These are phyloP conservation scores for Trichoderma cornu-damae DNA, from an alignment of 2,329 filamentous ascomycete species.

Conservation along the genomic window DNA sequence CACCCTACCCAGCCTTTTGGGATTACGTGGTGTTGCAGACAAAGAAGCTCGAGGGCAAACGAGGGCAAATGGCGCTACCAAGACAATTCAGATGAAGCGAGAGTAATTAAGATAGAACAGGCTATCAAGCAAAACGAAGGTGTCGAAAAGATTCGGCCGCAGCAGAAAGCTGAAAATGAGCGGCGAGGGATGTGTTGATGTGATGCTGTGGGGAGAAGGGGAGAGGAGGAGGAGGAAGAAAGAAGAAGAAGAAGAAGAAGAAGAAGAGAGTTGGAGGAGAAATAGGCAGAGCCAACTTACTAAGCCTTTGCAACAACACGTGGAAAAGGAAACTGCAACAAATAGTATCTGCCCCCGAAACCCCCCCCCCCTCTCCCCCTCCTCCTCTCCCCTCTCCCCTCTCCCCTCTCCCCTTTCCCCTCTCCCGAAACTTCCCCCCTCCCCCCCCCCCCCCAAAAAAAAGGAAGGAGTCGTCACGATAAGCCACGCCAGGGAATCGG, in stretches of 20 bases:
- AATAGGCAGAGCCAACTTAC: constrained; percentile 15
- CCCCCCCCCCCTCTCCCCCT: too few relatives aligned
- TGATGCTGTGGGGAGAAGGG: constrained; percentile 42
- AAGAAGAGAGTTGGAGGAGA: constrained; percentile 13
- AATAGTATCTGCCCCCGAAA: background rate
- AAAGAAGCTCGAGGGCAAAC: constrained; percentile 30
- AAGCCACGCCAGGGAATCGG: background rate
- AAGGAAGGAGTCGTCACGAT: constrained; percentile 16
- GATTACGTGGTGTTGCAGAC: constrained; percentile 28
- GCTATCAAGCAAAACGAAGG: constrained; percentile 55
- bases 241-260: constrained; percentile 19
- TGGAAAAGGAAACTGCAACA: constrained; percentile 16
- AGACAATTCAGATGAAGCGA: constrained; percentile 50
- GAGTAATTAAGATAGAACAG: constrained; percentile 55
- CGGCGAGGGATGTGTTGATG: constrained; percentile 43
- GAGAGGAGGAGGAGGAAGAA: constrained; percentile 19
- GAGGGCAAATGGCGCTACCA: constrained; percentile 46
- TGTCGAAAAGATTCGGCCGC: constrained; percentile 31
- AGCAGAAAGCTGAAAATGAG: constrained; percentile 36
- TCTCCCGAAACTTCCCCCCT: too few relatives aligned
- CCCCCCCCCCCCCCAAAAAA: too few relatives aligned
- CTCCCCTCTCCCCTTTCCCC: too few relatives aligned
- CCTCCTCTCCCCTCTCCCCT: too few relatives aligned
- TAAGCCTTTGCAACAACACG: constrained; percentile 1
- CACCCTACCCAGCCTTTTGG: constrained; percentile 29